Evolutionary conservation across 2,329 filamentous ascomycete species (phyloP).

Genomic region (Aciculosporium take): DNA sequence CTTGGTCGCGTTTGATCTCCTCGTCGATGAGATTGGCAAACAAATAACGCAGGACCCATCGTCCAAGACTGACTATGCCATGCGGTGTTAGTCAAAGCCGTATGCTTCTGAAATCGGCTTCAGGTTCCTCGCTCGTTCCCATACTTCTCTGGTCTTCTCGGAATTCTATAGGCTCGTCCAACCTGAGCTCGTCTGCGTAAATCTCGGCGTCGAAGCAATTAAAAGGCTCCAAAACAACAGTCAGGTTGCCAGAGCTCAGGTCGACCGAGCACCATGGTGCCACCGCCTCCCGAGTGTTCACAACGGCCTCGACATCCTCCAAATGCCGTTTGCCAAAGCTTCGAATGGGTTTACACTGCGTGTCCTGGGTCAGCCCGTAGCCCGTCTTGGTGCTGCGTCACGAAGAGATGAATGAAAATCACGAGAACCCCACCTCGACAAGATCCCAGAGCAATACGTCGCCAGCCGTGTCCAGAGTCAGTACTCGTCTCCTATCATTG

Average conservation of each 20-base stretch:
- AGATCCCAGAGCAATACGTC: conserved; percentile 94
- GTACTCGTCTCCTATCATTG: conserved; percentile 75
- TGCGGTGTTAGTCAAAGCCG: conserved; percentile 11
- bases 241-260: conserved; percentile 79
- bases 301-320: conserved; percentile 74
- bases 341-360: conserved; percentile 67
- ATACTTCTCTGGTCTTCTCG: conserved; percentile 85
- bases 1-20: conserved; percentile 70
- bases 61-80: conserved; percentile 71
- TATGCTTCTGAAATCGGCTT: not conserved
- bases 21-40: conserved; percentile 84
- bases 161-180: conserved; percentile 65
- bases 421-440: conserved; percentile 47
- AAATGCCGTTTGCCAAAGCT: conserved; percentile 91
- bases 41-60: conserved; percentile 88
- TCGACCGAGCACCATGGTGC: conserved; percentile 95
- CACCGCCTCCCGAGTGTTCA: conserved; percentile 80
- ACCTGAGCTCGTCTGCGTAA: conserved; percentile 76
- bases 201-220: conserved; percentile 97
- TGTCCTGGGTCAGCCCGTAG: not conserved
- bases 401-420: not conserved
- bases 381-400: not conserved
- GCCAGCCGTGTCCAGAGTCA: conserved; percentile 88
- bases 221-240: conserved; percentile 81
- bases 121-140: not conserved